A percentile compares a stretch with the other conserved stretches of the same genome.
These are phyloP conservation scores for Harringtonia lauricola DNA, from an alignment of 2,329 filamentous ascomycete genomes.

Conservation along the genomic window DNA sequence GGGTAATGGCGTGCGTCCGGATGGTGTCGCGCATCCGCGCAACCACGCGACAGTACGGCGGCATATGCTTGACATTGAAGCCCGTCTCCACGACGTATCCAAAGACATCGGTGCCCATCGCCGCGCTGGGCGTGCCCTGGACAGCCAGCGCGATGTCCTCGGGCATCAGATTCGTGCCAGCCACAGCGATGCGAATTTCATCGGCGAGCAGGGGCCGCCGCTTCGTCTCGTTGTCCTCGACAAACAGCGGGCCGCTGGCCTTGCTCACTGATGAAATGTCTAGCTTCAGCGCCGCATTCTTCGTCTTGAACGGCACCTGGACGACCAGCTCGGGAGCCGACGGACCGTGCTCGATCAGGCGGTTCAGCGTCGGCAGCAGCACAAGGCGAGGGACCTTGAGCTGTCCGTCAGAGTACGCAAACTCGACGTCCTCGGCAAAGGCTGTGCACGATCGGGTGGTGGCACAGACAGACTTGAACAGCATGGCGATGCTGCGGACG, in stretches of 20 bases:
- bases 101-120: conserved; percentile 23
- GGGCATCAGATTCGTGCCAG: conserved; percentile 22
- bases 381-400: conserved; percentile 30
- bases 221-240: conserved; percentile 4
- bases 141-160: conserved; percentile 24
- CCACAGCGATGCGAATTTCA: conserved; percentile 30
- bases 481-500: not conserved
- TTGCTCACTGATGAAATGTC: conserved; percentile 7
- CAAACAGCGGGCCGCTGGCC: conserved; percentile 11
- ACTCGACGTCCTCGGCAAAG: conserved; percentile 23
- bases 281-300: conserved; percentile 9
- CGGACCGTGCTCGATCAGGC: conserved; percentile 26
- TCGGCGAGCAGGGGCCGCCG: conserved; percentile 14
- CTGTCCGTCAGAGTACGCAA: conserved; percentile 9
- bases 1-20: conserved; percentile 20
- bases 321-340: not conserved
- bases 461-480: too few species aligned
- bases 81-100: conserved; percentile 27
- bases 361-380: conserved; percentile 28
- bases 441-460: too few species aligned
- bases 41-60: conserved; percentile 28
- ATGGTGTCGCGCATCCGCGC: conserved; percentile 27
- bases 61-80: conserved; percentile 18
- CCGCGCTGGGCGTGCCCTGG: not conserved
- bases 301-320: not conserved